phyloP scores from a whole-genome alignment of 1,284 basidiomycete species.

The Trichosporon faecale region DNA sequence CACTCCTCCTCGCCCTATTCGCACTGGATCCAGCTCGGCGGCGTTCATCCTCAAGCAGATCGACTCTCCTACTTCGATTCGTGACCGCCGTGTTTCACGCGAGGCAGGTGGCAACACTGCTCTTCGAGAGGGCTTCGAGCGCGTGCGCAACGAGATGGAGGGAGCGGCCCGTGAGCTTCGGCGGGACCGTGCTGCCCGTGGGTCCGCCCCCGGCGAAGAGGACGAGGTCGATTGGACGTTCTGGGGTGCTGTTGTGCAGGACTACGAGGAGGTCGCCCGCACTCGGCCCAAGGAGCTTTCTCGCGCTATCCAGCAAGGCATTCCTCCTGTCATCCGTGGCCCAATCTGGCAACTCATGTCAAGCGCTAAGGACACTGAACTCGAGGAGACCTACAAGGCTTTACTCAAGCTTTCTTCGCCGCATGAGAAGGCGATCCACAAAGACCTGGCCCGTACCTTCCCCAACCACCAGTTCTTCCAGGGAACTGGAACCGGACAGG shows the following conservation, averaged over 20 bases:
- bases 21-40: conserved; percentile 17
- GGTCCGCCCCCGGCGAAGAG: not conserved
- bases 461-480: conserved; percentile 97
- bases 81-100: conserved; percentile 41
- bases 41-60: conserved; percentile 32
- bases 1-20: conserved; percentile 17
- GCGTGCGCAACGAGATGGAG: conserved; percentile 49
- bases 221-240: conserved; percentile 65
- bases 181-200: conserved; percentile 56
- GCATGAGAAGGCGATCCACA: conserved; percentile 89
- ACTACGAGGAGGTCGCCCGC: conserved; percentile 80
- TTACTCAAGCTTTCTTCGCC: conserved; percentile 77
- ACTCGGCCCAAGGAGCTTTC: conserved; percentile 75
- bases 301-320: conserved; percentile 84
- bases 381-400: conserved; percentile 80
- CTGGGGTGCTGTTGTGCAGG: conserved; percentile 92
- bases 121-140: conserved; percentile 47
- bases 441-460: conserved; percentile 92
- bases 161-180: conserved; percentile 49
- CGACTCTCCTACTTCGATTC: conserved; percentile 35
- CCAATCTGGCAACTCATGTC: conserved; percentile 99
- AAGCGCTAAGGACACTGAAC: conserved; percentile 80
- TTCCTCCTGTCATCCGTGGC: conserved; percentile 71
- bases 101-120: conserved; percentile 37
- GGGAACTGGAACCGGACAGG: conserved; percentile 82